These are phyloP conservation scores for Microstegium vimineum DNA, from an alignment of 176 grass and related monocot species.

Conservation along the genomic window DNA sequence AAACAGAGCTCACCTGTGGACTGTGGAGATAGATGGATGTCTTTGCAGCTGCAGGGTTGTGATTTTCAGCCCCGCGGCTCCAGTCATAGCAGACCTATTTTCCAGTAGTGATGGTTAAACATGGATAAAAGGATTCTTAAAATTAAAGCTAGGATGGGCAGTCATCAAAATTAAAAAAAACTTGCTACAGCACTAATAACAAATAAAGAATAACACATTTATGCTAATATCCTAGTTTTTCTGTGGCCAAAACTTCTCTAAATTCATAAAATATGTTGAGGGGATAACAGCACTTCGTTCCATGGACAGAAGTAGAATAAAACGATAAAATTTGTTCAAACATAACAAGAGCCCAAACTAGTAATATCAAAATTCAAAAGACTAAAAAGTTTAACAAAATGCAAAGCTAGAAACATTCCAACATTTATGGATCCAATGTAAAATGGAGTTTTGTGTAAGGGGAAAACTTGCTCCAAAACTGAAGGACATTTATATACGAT, in stretches of 20 bases:
- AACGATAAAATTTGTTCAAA: not conserved
- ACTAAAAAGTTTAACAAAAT: not conserved
- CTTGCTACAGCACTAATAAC: not conserved
- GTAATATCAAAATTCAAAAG: not conserved
- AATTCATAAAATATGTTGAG: not conserved
- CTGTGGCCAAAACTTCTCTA: not conserved
- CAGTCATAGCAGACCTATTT: slow-evolving; percentile 89
- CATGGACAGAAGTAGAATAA: not conserved
- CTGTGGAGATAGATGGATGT: slow-evolving; percentile 94
- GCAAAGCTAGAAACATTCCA: not conserved
- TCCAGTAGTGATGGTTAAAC: not conserved
- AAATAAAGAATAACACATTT: not conserved
- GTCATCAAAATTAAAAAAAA: not conserved
- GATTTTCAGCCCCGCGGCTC: slow-evolving; percentile 94
- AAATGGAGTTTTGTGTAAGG: not conserved
- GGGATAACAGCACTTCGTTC: not conserved
- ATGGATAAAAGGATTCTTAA: not conserved
- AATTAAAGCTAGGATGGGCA: not conserved
- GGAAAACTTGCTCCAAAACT: not conserved
- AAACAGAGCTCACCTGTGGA: slow-evolving; percentile 56
- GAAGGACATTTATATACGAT: not conserved
- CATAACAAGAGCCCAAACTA: not conserved
- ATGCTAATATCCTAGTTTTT: not conserved
- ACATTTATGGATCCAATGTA: not conserved
- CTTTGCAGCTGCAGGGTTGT: slow-evolving; percentile 86